Base-by-base conservation (phyloP, 768 basidiomycete genomes). In the Hydnum rufescens region DNA sequence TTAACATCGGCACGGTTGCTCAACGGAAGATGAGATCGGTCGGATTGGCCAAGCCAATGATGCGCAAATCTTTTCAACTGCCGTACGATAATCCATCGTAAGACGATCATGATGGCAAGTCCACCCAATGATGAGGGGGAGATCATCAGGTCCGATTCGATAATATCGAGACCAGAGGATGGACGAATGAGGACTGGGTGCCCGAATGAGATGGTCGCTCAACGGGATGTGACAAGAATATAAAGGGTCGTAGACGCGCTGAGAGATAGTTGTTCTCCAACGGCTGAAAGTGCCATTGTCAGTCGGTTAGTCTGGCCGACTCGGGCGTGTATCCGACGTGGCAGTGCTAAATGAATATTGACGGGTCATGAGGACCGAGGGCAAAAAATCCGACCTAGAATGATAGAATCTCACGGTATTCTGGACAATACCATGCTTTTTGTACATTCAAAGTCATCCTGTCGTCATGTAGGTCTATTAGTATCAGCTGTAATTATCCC, bases 61-160 rank as follows among this genome's bases (percentile, higher is more conserved):
- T 71, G 69, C 18, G 85, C 90, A 52, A 95, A 76, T 5, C 90
- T 87, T 61, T 81, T 80, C 56, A 88, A 75, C 31, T 90, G 58
- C 57, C 69, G 65, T 59, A 95, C 78, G 36, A 77, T 64, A 30
- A 75, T 66, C 67, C 93, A 92, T 56, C 95, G 77, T 26, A 88
- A 64, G 51, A 89, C 59, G n/a, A 87, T 87, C 77, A 95, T 89
- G 58, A 80, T 68, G 13, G 13, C 81, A 74, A 53, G 95, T 85
- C 65, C 76, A 82, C n/a, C 79, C 74, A 52, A 89, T 65, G 53
- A 90, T 71, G 60, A 93, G 62, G 61, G 78, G 88, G n/a, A 73
- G 65, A 63, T 99, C 95, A 8, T 47, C 54, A 74, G 71, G 13
- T 13, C 44, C 44, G 25, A 25, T 8, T 28, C 13, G 13, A 28